Evolutionary conservation across 2,329 filamentous ascomycete species (phyloP).

Genomic region (Pseudodiploospora longispora): DNA sequence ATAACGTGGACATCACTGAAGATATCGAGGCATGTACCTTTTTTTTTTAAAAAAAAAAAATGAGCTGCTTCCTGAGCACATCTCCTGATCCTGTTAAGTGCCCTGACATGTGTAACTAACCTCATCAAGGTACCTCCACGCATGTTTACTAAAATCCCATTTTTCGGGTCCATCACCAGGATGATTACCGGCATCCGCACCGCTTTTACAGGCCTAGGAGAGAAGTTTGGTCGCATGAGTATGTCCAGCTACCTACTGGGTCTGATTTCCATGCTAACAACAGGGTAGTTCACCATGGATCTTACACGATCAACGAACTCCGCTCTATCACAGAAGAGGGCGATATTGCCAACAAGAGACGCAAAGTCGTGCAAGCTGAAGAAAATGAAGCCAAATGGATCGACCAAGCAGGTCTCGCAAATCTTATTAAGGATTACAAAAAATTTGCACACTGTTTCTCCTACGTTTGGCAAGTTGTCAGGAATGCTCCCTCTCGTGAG

Average conservation of each 20-base stretch:
- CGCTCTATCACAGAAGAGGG: background rate
- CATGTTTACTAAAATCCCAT: slow-evolving; percentile 15
- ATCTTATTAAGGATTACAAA: slow-evolving; percentile 16
- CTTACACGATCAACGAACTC: slow-evolving; percentile 8
- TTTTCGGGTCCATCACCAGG: slow-evolving; percentile 17
- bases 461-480: slow-evolving; percentile 14
- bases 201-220: slow-evolving; percentile 19
- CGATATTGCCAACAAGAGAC: slow-evolving; percentile 18
- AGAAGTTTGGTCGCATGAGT: slow-evolving; percentile 4
- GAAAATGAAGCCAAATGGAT: slow-evolving; percentile 17
- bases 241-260: background rate
- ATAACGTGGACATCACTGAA: too few species aligned
- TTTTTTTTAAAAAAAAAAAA: too few species aligned
- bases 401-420: slow-evolving; percentile 14
- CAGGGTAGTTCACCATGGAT: slow-evolving; percentile 14
- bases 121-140: slow-evolving; percentile 1
- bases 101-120: too few species aligned
- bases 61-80: too few species aligned
- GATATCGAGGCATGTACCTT: too few species aligned
- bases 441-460: slow-evolving; percentile 15
- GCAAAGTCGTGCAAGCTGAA: slow-evolving; percentile 15
- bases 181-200: slow-evolving; percentile 21
- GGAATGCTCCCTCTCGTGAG: slow-evolving; percentile 10
- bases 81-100: too few species aligned
- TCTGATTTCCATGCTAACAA: background rate